Percentiles rank a stretch among this genome's conserved stretches.
Evolutionary conservation across 2,329 filamentous ascomycete genomes (phyloP).

Genomic region (Hyphodiscus sp.): DNA sequence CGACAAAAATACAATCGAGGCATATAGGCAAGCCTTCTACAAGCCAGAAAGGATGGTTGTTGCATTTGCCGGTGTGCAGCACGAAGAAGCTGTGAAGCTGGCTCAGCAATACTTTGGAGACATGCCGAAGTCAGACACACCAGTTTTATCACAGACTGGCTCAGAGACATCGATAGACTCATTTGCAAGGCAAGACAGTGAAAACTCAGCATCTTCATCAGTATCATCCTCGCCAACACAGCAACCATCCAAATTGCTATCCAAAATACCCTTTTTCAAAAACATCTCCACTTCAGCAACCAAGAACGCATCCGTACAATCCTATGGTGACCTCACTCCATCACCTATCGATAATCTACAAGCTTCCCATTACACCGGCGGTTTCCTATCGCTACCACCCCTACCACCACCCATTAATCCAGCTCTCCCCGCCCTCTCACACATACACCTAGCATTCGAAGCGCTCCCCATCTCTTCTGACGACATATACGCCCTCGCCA

Average conservation of each 20-base stretch:
- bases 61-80: slow-evolving; percentile 87
- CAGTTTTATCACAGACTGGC: slow-evolving; percentile 45
- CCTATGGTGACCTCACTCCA: slow-evolving; percentile 36
- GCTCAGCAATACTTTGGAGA: slow-evolving; percentile 86
- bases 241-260: slow-evolving; percentile 62
- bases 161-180: slow-evolving; percentile 50
- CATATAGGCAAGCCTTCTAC: slow-evolving; percentile 80
- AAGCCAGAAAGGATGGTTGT: slow-evolving; percentile 87
- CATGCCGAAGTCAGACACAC: slow-evolving; percentile 57
- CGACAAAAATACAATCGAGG: slow-evolving; percentile 62
- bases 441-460: slow-evolving; percentile 95
- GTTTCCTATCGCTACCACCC: slow-evolving; percentile 78
- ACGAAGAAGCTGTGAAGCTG: slow-evolving; percentile 70
- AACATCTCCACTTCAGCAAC: slow-evolving; percentile 72
- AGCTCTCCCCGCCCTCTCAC: slow-evolving; percentile 71
- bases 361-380: slow-evolving; percentile 83
- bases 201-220: slow-evolving; percentile 36
- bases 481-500: slow-evolving; percentile 94
- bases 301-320: slow-evolving; percentile 51
- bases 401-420: slow-evolving; percentile 74
- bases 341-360: slow-evolving; percentile 49
- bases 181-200: slow-evolving; percentile 29
- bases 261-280: slow-evolving; percentile 84
- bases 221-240: slow-evolving; percentile 35
- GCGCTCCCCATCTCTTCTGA: slow-evolving; percentile 82